Evolutionary conservation across 805 yeast species (phyloP), one percentile per base, ranked within the genome.

Genomic region (Kuraishia ogatae): DNA sequence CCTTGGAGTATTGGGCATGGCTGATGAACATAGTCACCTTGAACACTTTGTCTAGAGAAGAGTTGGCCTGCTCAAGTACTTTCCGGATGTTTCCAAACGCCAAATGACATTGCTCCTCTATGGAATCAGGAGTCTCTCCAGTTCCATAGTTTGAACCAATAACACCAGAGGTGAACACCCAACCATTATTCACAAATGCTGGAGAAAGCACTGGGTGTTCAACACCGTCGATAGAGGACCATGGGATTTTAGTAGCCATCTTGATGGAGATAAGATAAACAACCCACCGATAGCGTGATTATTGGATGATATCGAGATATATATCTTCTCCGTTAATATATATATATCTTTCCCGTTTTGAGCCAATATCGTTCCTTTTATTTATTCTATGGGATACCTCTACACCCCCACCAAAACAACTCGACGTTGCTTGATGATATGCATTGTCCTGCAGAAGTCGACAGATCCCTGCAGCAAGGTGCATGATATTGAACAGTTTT

Each of bases 11-110:
- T 39, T 67, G 63, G 26, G 71, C 68, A 54, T 76, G 72, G 21
- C 70, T 64, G 53, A 77, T 70, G 61, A 76, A 75, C 61, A 76
- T 66, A 55, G 74, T 61, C 0, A 77, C 79, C 59, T 77, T 77
- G 63, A 77, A 61, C 1, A 72, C 75, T 54, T 69, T 71, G 53
- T 70, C 76, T 8, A 70, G 35, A 7, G 75, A 70, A 0, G 79
- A 67, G 7, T 78, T 78, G 26, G 75, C 63, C 2, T 67, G 67
- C 43, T 64, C 66, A 39, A 77, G 62, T 3, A 72, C 71, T 4
- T 61, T 65, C 57, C 69, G 64, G 58, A 76, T 65, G 63, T 74
- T 75, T 35, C 62, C 60, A 54, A 76, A 69, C 24, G 77, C 77
- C 47, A 54, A 46, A 50, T 64, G 65, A n/a, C 77, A 67, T 62